Evolutionary conservation across 495 filamentous ascomycete genomes (phyloP).

Genomic region (Glarea lozoyensis): DNA sequence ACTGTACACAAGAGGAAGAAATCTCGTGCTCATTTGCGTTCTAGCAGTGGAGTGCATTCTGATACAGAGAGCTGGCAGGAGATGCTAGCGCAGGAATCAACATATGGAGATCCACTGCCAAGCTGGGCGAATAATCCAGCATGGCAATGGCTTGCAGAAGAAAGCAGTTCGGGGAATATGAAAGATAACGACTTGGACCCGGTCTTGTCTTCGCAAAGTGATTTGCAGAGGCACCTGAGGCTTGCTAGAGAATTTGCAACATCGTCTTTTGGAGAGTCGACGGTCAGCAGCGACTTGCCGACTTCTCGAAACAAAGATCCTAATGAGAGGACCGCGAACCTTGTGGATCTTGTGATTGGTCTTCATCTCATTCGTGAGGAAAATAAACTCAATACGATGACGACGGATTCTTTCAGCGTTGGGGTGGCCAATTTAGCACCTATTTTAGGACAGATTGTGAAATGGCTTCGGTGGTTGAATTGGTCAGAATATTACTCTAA

Average conservation of each 20-base stretch:
- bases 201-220: too few relatives aligned
- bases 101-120: slow-evolving; percentile 14
- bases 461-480: slow-evolving; percentile 74
- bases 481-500: slow-evolving; percentile 69
- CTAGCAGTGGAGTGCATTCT: slow-evolving; percentile 44
- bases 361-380: slow-evolving; percentile 86
- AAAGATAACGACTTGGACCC: slow-evolving; percentile 6
- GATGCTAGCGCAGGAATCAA: slow-evolving; percentile 48
- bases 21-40: slow-evolving; percentile 37
- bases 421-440: slow-evolving; percentile 50
- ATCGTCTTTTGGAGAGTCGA: slow-evolving; percentile 39
- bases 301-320: slow-evolving; percentile 45
- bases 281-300: slow-evolving; percentile 51
- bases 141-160: slow-evolving; percentile 68
- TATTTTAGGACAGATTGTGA: slow-evolving; percentile 68
- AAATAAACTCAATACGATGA: slow-evolving; percentile 67
- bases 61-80: slow-evolving; percentile 52
- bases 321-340: slow-evolving; percentile 45
- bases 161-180: slow-evolving; percentile 15
- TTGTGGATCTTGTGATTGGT: slow-evolving; percentile 62
- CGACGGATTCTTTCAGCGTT: slow-evolving; percentile 42
- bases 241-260: slow-evolving; percentile 39
- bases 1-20: slow-evolving; percentile 13
- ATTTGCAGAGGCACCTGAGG: slow-evolving; percentile 16
- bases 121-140: slow-evolving; percentile 57